A percentile compares a stretch with the other conserved stretches of the same genome.
These are phyloP conservation scores for Pisolithus marmoratus DNA, from an alignment of 768 basidiomycete genomes.

Conservation along the genomic window DNA sequence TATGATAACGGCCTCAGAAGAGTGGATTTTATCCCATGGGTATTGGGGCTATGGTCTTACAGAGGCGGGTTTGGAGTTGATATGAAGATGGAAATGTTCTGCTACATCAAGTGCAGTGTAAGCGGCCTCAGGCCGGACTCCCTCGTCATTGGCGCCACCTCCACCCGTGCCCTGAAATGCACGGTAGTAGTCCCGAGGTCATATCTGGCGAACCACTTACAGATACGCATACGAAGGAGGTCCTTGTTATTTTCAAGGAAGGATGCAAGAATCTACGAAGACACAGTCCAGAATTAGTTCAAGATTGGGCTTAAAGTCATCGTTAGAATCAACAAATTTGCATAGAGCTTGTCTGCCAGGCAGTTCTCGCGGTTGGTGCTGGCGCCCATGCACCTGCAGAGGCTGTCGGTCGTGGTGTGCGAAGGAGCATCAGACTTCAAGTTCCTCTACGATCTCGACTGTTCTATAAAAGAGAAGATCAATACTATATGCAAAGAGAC, in stretches of 20 bases:
- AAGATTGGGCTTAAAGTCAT: slow-evolving; percentile 97
- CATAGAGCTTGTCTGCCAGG: slow-evolving; percentile 79
- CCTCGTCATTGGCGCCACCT: slow-evolving; percentile 94
- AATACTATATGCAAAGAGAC: slow-evolving; percentile 81
- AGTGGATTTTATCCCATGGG: no score
- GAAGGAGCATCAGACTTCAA: slow-evolving; percentile 80
- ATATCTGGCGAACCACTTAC: slow-evolving; percentile 92
- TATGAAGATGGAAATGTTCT: slow-evolving; percentile 99
- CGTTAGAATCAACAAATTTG: slow-evolving; percentile 91
- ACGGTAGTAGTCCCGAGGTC: slow-evolving; percentile 95
- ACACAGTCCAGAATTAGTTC: slow-evolving; percentile 90
- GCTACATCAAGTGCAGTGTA: slow-evolving; percentile 97
- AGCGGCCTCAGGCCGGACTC: slow-evolving; percentile 93
- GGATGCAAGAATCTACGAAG: slow-evolving; percentile 90
- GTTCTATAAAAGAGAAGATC: slow-evolving; percentile 87
- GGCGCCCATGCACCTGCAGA: slow-evolving; percentile 89
- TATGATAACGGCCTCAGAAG: no score
- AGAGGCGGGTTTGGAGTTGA: slow-evolving; percentile 97
- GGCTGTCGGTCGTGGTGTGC: slow-evolving; percentile 84
- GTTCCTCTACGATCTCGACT: slow-evolving; percentile 86
- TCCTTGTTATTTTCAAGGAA: slow-evolving; percentile 81
- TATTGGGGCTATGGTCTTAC: slow-evolving; percentile 98
- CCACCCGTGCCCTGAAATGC: slow-evolving; percentile 99
- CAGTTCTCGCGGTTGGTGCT: slow-evolving; percentile 74
- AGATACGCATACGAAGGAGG: slow-evolving; percentile 91